A percentile compares a stretch with the other conserved stretches of the same genome.
phyloP scores from a whole-genome alignment of 345 rosid species.

The Cardamine resedifolia region DNA sequence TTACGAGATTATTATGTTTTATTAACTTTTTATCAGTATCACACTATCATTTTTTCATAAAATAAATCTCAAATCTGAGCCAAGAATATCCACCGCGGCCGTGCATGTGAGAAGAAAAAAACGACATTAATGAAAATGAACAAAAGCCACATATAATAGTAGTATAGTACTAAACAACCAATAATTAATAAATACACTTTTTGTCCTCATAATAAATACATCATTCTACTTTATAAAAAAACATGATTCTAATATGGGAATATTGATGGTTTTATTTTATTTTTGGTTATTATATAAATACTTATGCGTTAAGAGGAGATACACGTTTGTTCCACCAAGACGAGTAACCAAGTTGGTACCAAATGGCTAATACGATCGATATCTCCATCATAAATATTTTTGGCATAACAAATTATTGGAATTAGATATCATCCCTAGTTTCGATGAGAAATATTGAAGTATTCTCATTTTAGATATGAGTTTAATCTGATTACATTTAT shows the following conservation, averaged over 20 bases:
- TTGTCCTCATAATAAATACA: neutral
- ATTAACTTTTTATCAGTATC: neutral
- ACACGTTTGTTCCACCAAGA: slow-evolving; percentile 30
- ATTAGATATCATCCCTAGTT: neutral
- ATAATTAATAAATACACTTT: neutral
- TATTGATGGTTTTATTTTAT: neutral
- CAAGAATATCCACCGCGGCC: slow-evolving; percentile 14
- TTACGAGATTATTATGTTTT: neutral
- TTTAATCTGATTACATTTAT: too few relatives aligned
- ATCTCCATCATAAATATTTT: slow-evolving; percentile 11
- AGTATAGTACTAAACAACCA: neutral
- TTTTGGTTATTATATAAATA: neutral
- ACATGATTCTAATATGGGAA: neutral
- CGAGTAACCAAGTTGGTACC: slow-evolving; percentile 31
- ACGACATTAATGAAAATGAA: slow-evolving; percentile 7
- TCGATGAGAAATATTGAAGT: neutral
- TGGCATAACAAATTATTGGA: neutral
- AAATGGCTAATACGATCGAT: slow-evolving; percentile 11
- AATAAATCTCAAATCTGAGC: neutral
- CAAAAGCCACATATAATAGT: neutral
- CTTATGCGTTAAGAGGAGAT: slow-evolving; percentile 14
- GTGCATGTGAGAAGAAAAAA: slow-evolving; percentile 7
- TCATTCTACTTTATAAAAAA: neutral
- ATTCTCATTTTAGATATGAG: neutral
- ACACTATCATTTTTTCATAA: neutral